Evolutionary conservation across 371 early-diverging fungal genomes (phyloP), one percentile per base, ranked within the genome.

Genomic region (Rhizopus delemar): DNA sequence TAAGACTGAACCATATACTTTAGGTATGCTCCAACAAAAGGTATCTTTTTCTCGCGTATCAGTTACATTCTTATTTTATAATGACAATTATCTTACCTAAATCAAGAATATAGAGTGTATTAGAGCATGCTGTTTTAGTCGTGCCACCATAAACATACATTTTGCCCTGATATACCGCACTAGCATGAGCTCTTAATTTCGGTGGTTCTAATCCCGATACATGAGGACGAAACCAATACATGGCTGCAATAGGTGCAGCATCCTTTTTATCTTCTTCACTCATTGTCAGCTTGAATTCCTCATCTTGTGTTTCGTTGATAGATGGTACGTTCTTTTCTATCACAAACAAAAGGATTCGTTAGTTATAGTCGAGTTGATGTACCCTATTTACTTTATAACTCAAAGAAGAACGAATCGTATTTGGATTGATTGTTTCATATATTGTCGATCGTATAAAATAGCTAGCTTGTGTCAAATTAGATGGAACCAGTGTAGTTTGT

Each of bases 71-170:
- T 13, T 56, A 12, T 36, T 32, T 9, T 41, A 15, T 41, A 33
- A 22, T 22, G n/a, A n/a, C n/a, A 22, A 22, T 0, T 22, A 22
- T 0, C 41, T 58, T 81, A 86, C 88, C 87, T 39, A 90, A 78
- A 69, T 95, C 95, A 51, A 94, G 81, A 29, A 90, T 75, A 58
- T 86, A 91, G 16, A 94, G 68, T 32, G 85, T 88, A 62, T 85
- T 86, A 57, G 79, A 92, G 62, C 92, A 93, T 8, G 69, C 74
- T 31, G 73, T 66, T 51, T 80, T 81, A 64, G 90, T 90, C 63
- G 90, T 87, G 22, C 95, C 95, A 55, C 94, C 95, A 82, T 92
- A 94, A 22, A 94, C 83, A 66, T 80, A 93, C 62, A 94, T 81
- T 32, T 80, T 69, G 29, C 86, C 91, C 7, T 83, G 86, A n/a